Percentiles rank a stretch among this genome's conserved stretches.
phyloP scores from a whole-genome alignment of 208 protist genomes.

The Wallacemonas collosoma region DNA sequence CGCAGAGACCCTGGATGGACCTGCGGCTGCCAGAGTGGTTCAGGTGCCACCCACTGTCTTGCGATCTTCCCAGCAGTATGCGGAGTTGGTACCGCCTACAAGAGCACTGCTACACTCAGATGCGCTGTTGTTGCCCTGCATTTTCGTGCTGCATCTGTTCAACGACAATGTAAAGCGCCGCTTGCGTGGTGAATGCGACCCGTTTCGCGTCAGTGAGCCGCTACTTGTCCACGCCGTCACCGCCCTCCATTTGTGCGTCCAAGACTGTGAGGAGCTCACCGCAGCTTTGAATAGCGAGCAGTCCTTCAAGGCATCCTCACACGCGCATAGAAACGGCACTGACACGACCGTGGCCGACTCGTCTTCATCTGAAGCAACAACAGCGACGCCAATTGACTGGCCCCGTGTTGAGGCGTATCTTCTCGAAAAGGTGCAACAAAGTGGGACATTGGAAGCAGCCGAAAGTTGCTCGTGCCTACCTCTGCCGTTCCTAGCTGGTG shows the following conservation, averaged over 20 bases:
- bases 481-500: conserved; percentile 35
- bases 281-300: conserved; percentile 20
- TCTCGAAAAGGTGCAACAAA: conserved; percentile 28
- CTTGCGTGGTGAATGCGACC: neutral
- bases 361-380: neutral
- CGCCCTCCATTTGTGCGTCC: conserved; percentile 63
- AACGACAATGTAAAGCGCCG: conserved; percentile 12
- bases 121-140: conserved; percentile 40
- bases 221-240: conserved; percentile 61
- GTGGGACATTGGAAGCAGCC: conserved; percentile 19
- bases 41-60: conserved; percentile 2
- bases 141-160: conserved; percentile 15
- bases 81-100: conserved; percentile 46
- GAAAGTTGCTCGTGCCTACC: conserved; percentile 24
- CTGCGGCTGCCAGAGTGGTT: neutral
- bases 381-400: conserved; percentile 20
- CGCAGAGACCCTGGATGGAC: neutral
- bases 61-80: conserved; percentile 9
- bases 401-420: conserved; percentile 46
- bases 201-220: conserved; percentile 20
- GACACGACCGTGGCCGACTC: neutral
- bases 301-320: neutral
- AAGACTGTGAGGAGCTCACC: conserved; percentile 46
- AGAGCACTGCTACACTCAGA: conserved; percentile 76
- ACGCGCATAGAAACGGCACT: too few species aligned